A percentile compares a stretch with the other conserved stretches of the same genome.
phyloP scores from a whole-genome alignment of 2,329 filamentous ascomycete genomes.

The Huntiella savannae region DNA sequence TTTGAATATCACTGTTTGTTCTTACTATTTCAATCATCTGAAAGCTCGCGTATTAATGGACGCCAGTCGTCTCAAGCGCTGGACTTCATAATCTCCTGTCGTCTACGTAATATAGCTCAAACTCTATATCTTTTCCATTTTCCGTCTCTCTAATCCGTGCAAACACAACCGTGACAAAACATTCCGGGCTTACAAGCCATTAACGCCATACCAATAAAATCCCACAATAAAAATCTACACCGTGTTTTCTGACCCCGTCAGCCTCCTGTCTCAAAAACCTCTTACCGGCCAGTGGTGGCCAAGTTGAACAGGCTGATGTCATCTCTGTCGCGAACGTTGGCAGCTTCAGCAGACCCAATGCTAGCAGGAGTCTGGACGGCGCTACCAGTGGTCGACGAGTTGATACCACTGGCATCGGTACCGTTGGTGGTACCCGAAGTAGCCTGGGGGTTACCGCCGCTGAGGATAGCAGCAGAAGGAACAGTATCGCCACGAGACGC shows the following conservation, averaged over 20 bases:
- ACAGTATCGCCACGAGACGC: constrained; percentile 41
- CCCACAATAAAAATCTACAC: no score
- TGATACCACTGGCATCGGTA: constrained; percentile 1
- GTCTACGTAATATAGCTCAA: no score
- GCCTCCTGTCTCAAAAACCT: neutral
- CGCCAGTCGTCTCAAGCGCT: no score
- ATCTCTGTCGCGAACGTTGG: constrained; percentile 7
- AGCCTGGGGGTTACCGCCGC: neutral
- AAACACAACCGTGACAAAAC: neutral
- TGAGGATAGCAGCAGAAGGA: neutral
- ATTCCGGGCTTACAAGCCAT: no score
- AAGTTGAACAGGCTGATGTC: constrained; percentile 11
- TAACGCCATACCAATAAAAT: no score
- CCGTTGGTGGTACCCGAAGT: constrained; percentile 4
- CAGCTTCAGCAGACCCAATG: constrained; percentile 4
- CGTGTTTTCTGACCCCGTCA: no score
- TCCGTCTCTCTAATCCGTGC: neutral
- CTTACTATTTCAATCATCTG: no score
- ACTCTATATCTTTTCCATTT: neutral
- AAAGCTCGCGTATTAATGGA: no score
- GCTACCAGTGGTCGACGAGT: neutral
- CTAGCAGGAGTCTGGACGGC: constrained; percentile 3
- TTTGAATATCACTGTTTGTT: no score
- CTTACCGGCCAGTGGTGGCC: constrained; percentile 6
- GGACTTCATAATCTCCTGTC: no score